phyloP scores from a whole-genome alignment of 805 yeast species.

The Candida cerambycidarum region DNA sequence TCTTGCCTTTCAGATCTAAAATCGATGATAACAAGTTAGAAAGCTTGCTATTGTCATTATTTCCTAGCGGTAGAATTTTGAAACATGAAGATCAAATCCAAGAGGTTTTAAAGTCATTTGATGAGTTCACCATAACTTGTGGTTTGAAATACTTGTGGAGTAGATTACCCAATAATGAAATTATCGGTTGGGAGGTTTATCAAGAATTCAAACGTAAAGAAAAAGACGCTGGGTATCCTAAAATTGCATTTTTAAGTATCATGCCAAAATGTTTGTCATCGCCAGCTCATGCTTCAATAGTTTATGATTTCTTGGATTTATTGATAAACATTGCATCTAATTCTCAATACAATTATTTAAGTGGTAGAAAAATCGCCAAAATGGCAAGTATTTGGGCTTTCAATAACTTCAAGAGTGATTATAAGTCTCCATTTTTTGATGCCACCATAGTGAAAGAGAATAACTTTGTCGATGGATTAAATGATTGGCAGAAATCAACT shows the following conservation, averaged over 20 bases:
- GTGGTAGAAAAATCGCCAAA: constrained; percentile 76
- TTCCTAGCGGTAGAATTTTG: constrained; percentile 56
- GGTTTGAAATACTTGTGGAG: constrained; percentile 86
- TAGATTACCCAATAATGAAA: constrained; percentile 72
- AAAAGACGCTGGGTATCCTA: constrained; percentile 62
- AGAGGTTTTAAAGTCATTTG: constrained; percentile 47
- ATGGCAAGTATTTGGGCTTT: constrained; percentile 92
- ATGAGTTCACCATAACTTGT: constrained; percentile 70
- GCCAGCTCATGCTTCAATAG: constrained; percentile 86
- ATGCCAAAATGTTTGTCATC: constrained; percentile 84
- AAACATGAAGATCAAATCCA: constrained; percentile 10
- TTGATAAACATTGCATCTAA: constrained; percentile 76
- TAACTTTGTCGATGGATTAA: constrained; percentile 65
- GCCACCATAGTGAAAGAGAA: constrained; percentile 35
- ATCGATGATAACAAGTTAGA: constrained; percentile 61
- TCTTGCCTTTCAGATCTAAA: constrained; percentile 76
- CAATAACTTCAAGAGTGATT: constrained; percentile 27
- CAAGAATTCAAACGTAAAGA: constrained; percentile 66
- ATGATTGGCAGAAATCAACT: constrained; percentile 76
- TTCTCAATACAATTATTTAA: constrained; percentile 72
- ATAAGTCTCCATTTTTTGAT: constrained; percentile 35
- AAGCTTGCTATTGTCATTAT: constrained; percentile 53
- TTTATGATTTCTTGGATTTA: constrained; percentile 82
- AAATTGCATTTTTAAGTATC: constrained; percentile 70
- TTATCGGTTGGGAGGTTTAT: constrained; percentile 86